Evolutionary conservation across 345 rosid species (phyloP).

Genomic region (Diplotaxis tenuifolia): DNA sequence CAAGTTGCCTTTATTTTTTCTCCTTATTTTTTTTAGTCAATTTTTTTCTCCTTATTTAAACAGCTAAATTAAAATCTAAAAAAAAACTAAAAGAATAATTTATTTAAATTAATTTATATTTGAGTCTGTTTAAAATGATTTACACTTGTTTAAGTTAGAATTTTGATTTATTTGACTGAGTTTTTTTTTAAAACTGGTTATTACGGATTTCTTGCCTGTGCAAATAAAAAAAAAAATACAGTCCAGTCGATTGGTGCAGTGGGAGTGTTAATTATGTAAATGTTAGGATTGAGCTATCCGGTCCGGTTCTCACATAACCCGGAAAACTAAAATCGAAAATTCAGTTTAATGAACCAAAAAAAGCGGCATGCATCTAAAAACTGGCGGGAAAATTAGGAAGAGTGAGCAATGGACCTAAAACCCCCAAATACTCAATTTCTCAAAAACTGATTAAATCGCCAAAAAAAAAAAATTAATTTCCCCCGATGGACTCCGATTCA

Average conservation of each 20-base stretch:
- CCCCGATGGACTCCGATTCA: conserved; percentile 76
- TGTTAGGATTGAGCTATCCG: neutral
- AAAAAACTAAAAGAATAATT: too few species aligned
- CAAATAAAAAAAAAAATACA: too few species aligned
- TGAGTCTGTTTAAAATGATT: neutral
- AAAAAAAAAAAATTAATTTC: neutral
- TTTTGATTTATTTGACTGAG: too few species aligned
- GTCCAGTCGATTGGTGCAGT: too few species aligned
- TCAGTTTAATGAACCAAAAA: neutral
- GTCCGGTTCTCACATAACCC: neutral
- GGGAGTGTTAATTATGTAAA: neutral
- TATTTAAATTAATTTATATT: too few species aligned
- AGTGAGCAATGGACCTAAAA: conserved; percentile 2
- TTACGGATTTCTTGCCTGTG: too few species aligned
- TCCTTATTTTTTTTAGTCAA: too few species aligned
- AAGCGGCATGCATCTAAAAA: neutral
- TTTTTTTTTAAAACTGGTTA: too few species aligned
- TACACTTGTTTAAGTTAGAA: too few species aligned
- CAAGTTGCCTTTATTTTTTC: neutral
- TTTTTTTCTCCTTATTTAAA: too few species aligned
- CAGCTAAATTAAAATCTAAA: too few species aligned
- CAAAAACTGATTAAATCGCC: neutral
- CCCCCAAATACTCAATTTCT: conserved; percentile 1
- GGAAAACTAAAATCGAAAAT: neutral
- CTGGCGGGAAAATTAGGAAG: conserved; percentile 34